Evolutionary conservation across 306 rosid genomes (phyloP).

Genomic region (Vigna trinervia): DNA sequence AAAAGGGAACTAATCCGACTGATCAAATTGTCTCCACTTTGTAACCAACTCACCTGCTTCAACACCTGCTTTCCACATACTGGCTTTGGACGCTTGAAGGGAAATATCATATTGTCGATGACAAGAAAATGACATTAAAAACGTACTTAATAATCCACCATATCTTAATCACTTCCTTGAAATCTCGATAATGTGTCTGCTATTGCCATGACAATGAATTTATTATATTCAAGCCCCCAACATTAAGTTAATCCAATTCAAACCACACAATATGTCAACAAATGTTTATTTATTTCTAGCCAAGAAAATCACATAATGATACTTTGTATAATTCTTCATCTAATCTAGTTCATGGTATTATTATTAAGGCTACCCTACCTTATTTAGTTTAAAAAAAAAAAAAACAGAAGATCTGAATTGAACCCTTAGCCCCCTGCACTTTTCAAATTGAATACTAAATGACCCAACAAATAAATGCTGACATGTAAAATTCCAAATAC

Average conservation of each 20-base stretch:
- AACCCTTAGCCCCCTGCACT: not conserved
- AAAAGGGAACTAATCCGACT: not conserved
- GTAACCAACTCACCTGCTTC: not conserved
- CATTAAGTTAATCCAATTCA: not conserved
- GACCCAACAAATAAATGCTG: not conserved
- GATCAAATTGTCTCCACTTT: not conserved
- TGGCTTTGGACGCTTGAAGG: not conserved
- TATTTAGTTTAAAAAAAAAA: not conserved
- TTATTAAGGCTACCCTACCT: not conserved
- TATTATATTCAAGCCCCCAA: not conserved
- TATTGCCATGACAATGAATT: not conserved
- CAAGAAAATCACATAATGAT: not conserved
- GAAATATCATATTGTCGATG: not conserved
- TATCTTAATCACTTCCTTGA: not conserved
- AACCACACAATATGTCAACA: not conserved
- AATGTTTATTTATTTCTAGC: not conserved
- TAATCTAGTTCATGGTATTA: constrained; percentile 1
- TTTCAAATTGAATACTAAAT: not conserved
- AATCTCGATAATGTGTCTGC: not conserved
- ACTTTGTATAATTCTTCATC: not conserved
- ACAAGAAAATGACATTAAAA: not conserved
- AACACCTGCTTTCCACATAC: not conserved
- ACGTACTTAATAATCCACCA: not conserved
- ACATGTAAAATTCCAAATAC: constrained; percentile 4
- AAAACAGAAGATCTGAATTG: not conserved